A percentile compares a stretch with the other conserved stretches of the same genome.
These are phyloP conservation scores for Candida tallmaniae DNA, from an alignment of 805 yeast genomes.

Conservation along the genomic window DNA sequence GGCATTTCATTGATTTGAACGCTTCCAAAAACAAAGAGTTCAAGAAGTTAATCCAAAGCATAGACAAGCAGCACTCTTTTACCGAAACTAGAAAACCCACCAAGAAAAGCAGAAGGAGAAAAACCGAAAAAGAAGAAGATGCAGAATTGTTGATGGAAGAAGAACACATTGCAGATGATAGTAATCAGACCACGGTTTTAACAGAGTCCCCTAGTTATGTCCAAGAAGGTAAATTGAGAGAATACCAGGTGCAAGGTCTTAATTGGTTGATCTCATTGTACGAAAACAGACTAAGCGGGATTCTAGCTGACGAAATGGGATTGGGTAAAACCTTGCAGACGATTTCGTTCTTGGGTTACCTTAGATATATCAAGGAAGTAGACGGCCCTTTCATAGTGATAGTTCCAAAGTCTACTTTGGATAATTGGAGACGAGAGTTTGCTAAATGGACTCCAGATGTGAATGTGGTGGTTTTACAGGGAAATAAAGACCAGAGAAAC, in stretches of 20 bases:
- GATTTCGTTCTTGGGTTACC: slow-evolving; percentile 82
- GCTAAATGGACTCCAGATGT: slow-evolving; percentile 96
- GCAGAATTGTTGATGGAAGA: slow-evolving; percentile 66
- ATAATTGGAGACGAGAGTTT: slow-evolving; percentile 95
- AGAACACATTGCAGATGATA: slow-evolving; percentile 31
- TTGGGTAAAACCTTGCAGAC: slow-evolving; percentile 95
- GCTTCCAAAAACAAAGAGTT: slow-evolving; percentile 75
- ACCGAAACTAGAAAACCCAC: slow-evolving; percentile 17
- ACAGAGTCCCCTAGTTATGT: slow-evolving; percentile 82
- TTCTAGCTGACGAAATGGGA: slow-evolving; percentile 98
- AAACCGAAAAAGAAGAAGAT: slow-evolving; percentile 76
- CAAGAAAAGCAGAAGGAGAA: slow-evolving; percentile 50
- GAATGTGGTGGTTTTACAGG: slow-evolving; percentile 78
- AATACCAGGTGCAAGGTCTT: slow-evolving; percentile 90
- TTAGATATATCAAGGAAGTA: slow-evolving; percentile 70
- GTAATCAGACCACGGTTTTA: slow-evolving; percentile 55
- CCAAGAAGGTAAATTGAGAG: slow-evolving; percentile 69
- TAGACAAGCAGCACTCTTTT: slow-evolving; percentile 47
- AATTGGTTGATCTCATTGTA: slow-evolving; percentile 91
- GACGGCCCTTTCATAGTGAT: slow-evolving; percentile 90
- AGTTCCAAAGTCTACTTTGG: slow-evolving; percentile 93
- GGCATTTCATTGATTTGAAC: slow-evolving; percentile 79
- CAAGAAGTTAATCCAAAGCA: slow-evolving; percentile 52
- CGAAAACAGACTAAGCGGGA: slow-evolving; percentile 87
- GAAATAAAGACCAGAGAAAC: slow-evolving; percentile 77